Base-by-base conservation (phyloP, 2,329 filamentous ascomycete genomes). In the Plenodomus tracheiphilus region DNA sequence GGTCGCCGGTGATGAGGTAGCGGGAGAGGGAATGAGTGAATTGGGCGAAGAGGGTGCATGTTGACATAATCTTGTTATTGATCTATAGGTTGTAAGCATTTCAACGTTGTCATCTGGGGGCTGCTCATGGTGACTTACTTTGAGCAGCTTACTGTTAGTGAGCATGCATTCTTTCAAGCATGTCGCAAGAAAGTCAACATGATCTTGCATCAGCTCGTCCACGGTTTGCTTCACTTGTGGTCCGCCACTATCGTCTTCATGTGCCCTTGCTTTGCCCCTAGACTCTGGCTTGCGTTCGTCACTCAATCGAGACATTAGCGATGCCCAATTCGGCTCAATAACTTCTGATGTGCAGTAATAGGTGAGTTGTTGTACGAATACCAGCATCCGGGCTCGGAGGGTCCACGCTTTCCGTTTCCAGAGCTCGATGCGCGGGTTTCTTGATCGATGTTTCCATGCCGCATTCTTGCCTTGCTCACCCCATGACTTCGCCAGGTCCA, bases 131-230 rank as follows among this genome's bases (percentile, higher is more conserved):
- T 30, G 8, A 73, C 79, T 58, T 81, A 96, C 93, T 74, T 91
- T 87, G 5, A 99, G 77, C 6, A 99, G 81, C 76, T 96, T 97
- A 68, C 90, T 91, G 72, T 99, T 97, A 17, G 94, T 99, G 57
- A 99, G 81, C 91, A 97, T 97, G 77, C 94, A 97, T 75, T 97
- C 94, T 75, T 97, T 99, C 64, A 99, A 79, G 71, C 94, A 99
- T 3, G 94, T 97, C 64, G 97, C 94, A 40, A 99, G 77, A 71
- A 99, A 99, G 74, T 97, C 94, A 51, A 99, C 92, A 74, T 99
- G 94, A 67, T 97, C 92, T 75, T 97, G 91, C 94, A 99, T 99
- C 67, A 99, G 76, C 75, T 97, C 91, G 66, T 99, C 94, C 1
- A 99, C 94, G 0, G 94, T 99, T 32, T 91, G 73, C 61, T 84